Conservation (phyloP, 768 basidiomycete genomes). For the Vararia minispora region DNA sequence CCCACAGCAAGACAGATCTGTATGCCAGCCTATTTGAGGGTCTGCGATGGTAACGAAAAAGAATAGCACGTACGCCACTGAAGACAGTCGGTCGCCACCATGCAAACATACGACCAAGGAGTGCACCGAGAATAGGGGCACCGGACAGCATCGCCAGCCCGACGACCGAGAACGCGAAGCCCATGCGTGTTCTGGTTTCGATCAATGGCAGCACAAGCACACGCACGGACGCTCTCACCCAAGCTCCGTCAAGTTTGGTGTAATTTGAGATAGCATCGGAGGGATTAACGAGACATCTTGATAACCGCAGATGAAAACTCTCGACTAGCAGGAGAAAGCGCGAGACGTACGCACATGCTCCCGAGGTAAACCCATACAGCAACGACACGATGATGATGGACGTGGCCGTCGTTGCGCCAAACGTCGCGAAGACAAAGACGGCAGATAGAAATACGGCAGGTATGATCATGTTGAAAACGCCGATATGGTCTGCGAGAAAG, state of each 20-base stretch:
- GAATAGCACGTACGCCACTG: slow-evolving; percentile 13
- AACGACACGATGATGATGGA: slow-evolving; percentile 29
- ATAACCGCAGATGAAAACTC: not conserved
- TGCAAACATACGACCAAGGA: slow-evolving; percentile 10
- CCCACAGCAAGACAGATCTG: too few relatives aligned
- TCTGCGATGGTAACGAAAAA: not conserved
- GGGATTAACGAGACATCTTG: slow-evolving; percentile 27
- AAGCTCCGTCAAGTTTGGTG: slow-evolving; percentile 37
- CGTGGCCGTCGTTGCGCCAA: slow-evolving; percentile 25
- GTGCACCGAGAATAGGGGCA: slow-evolving; percentile 16
- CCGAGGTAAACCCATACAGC: slow-evolving; percentile 37
- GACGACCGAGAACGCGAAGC: slow-evolving; percentile 15
- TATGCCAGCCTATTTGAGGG: too few relatives aligned
- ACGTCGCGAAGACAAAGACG: slow-evolving; percentile 31
- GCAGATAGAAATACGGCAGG: slow-evolving; percentile 22
- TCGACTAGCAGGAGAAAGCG: slow-evolving; percentile 1
- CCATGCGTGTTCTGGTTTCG: slow-evolving; percentile 15
- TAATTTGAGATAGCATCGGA: slow-evolving; percentile 32
- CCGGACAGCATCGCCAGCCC: slow-evolving; percentile 15
- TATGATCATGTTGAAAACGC: slow-evolving; percentile 32
- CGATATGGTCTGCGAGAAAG: slow-evolving; percentile 29
- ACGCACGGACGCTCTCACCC: slow-evolving; percentile 22
- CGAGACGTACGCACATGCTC: slow-evolving; percentile 23
- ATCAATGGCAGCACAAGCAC: not conserved
- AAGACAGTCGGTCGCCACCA: slow-evolving; percentile 17